Conservation (phyloP, 441 rosid genomes). For the Erodium texanum region DNA sequence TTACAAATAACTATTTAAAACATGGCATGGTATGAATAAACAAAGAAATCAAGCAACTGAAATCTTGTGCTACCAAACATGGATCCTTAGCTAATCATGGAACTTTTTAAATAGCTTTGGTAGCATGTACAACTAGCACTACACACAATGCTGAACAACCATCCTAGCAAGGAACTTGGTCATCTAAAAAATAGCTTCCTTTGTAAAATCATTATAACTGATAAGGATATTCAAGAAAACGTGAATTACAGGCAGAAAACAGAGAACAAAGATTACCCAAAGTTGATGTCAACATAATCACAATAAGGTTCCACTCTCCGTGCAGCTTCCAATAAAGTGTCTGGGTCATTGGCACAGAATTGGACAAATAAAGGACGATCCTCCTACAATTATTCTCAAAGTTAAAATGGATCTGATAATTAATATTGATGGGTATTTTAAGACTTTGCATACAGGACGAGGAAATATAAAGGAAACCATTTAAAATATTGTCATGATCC, state of each 20-base stretch:
- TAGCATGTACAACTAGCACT: no score
- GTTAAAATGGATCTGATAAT: background rate
- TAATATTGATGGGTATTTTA: background rate
- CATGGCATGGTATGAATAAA: no score
- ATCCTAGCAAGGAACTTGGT: no score
- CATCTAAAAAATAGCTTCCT: background rate
- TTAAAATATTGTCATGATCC: background rate
- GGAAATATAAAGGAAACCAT: background rate
- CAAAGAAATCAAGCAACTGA: background rate
- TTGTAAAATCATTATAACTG: no score
- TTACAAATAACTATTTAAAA: no score
- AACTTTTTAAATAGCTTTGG: background rate
- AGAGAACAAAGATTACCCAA: constrained; percentile 43
- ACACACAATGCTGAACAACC: no score
- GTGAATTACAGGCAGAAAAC: background rate
- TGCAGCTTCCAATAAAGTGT: constrained; percentile 65
- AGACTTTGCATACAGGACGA: background rate
- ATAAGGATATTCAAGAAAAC: background rate
- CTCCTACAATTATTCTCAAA: constrained; percentile 44
- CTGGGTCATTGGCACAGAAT: constrained; percentile 92
- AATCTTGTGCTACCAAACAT: background rate
- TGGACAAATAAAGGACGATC: constrained; percentile 93
- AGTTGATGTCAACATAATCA: constrained; percentile 84
- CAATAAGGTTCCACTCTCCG: constrained; percentile 62
- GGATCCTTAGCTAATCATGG: background rate